A percentile compares a stretch with the other conserved stretches of the same genome.
These are phyloP conservation scores for Fusarium acutatum DNA, from an alignment of 2,329 filamentous ascomycete species.

Conservation along the genomic window DNA sequence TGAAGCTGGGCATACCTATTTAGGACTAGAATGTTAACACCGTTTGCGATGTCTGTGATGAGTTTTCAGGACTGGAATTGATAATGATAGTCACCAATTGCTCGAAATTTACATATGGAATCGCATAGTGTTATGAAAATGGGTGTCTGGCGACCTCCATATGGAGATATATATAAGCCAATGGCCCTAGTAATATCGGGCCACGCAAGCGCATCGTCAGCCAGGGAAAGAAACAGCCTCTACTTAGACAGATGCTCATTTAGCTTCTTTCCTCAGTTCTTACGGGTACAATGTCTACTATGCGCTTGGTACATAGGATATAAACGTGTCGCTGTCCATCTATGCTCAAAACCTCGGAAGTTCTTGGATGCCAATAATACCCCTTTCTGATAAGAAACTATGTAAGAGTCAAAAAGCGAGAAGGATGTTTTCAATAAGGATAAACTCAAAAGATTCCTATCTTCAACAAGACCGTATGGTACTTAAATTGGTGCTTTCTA, in stretches of 20 bases:
- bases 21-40: neutral
- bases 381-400: neutral
- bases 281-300: neutral
- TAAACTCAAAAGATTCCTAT: neutral
- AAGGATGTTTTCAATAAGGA: neutral
- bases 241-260: neutral
- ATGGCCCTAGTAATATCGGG: neutral
- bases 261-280: neutral
- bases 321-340: neutral
- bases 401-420: neutral
- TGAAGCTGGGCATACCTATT: neutral
- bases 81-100: too few relatives aligned
- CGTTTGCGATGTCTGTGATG: neutral
- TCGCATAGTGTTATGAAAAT: neutral
- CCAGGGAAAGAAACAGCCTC: neutral
- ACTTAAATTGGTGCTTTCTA: neutral
- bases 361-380: neutral
- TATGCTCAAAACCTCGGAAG: neutral
- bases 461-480: neutral
- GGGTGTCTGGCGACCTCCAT: neutral
- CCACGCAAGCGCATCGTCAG: neutral
- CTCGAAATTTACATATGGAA: neutral
- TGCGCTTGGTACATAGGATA: neutral
- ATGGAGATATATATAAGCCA: neutral
- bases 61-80: neutral